A percentile compares a stretch with the other conserved stretches of the same genome.
phyloP scores from a whole-genome alignment of 2,329 filamentous ascomycete species.

The Zymoseptoria ardabiliae region DNA sequence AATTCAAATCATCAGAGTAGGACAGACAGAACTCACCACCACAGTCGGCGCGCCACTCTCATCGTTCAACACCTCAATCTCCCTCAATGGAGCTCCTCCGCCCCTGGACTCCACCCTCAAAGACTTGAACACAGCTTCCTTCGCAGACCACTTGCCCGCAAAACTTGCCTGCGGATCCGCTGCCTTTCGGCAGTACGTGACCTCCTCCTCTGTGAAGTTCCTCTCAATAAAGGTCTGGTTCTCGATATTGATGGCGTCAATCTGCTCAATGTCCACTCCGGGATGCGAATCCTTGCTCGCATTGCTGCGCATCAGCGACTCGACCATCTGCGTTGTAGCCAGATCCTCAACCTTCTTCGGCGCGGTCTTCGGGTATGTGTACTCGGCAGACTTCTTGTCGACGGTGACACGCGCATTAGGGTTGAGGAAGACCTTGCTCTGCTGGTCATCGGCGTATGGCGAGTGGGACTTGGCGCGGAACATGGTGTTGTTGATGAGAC shows the following conservation, averaged over 20 bases:
- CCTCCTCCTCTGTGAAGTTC: constrained; percentile 83
- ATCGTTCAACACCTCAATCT: constrained; percentile 85
- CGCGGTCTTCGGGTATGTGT: constrained; percentile 64
- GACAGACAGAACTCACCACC: constrained; percentile 55
- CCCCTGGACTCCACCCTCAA: constrained; percentile 81
- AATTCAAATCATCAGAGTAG: neutral
- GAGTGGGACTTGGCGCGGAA: constrained; percentile 92
- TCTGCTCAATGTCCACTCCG: constrained; percentile 88
- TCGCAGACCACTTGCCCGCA: constrained; percentile 91
- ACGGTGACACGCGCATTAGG: constrained; percentile 76
- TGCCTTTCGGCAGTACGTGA: constrained; percentile 76
- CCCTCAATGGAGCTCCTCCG: constrained; percentile 80
- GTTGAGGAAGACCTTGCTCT: constrained; percentile 85
- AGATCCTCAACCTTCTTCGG: constrained; percentile 58
- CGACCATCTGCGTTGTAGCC: constrained; percentile 66
- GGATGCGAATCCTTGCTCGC: constrained; percentile 60
- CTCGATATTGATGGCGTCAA: constrained; percentile 79
- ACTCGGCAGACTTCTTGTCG: constrained; percentile 79
- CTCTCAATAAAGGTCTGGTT: constrained; percentile 92
- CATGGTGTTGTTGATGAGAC: constrained; percentile 93
- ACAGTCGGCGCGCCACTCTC: constrained; percentile 78
- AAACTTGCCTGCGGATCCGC: constrained; percentile 81
- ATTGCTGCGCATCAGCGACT: constrained; percentile 62
- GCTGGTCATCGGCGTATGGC: constrained; percentile 82
- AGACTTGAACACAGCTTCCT: constrained; percentile 98